These are phyloP conservation scores for Aphanomyces stellatus DNA, from an alignment of 352 stramenopile genomes.

Conservation along the genomic window DNA sequence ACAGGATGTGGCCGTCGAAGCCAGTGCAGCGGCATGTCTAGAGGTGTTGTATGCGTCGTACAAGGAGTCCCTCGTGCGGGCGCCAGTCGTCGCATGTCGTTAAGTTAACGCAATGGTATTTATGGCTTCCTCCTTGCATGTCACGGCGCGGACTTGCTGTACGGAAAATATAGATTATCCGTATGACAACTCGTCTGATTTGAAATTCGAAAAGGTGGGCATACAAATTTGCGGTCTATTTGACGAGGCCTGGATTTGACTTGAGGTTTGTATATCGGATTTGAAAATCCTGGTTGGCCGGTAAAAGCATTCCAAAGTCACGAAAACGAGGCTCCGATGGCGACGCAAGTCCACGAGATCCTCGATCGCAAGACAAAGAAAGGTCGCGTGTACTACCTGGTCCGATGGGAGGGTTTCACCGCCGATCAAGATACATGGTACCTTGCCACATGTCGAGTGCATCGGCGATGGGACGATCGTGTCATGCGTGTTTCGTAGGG, in stretches of 20 bases:
- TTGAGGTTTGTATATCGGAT: not conserved
- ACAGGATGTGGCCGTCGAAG: not conserved
- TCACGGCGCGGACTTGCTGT: no score
- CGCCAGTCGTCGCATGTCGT: not conserved
- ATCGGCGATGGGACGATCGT: not conserved
- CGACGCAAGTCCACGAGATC: not conserved
- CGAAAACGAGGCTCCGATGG: not conserved
- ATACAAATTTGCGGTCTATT: not conserved
- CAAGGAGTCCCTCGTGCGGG: not conserved
- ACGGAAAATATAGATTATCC: not conserved
- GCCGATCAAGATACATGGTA: slow-evolving; percentile 80
- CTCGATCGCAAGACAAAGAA: slow-evolving; percentile 74
- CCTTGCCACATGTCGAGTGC: slow-evolving; percentile 36
- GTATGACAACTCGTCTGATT: not conserved
- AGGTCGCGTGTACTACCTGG: slow-evolving; percentile 73
- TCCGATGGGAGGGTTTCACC: slow-evolving; percentile 66
- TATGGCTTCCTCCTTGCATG: no score
- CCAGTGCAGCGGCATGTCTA: not conserved
- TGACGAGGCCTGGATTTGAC: not conserved
- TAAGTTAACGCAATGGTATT: not conserved
- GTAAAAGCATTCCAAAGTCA: not conserved
- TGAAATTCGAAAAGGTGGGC: not conserved
- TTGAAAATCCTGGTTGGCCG: not conserved
- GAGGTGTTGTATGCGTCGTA: not conserved
- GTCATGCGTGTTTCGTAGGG: slow-evolving; percentile 31